phyloP scores from a whole-genome alignment of 129 eudicot genomes.

The Chrysanthemum lavandulifolium region DNA sequence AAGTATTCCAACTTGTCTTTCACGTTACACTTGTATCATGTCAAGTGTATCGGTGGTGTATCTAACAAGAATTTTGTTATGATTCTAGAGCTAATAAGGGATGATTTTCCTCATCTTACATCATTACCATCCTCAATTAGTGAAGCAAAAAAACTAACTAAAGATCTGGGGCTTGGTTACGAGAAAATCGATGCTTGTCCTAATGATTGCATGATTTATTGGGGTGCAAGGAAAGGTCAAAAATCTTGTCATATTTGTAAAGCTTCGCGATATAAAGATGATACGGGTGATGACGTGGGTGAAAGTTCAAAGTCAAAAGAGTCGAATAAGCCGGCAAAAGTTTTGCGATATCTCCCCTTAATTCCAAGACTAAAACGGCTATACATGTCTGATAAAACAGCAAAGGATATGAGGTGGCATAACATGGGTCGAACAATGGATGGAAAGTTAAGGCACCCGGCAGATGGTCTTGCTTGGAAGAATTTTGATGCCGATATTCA shows the following conservation, averaged over 20 bases:
- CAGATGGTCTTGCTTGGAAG: too few species aligned
- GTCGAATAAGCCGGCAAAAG: too few species aligned
- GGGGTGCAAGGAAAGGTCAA: not conserved
- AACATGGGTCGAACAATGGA: too few species aligned
- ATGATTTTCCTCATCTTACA: not conserved
- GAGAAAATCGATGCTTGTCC: slow-evolving; percentile 11
- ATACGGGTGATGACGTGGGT: not conserved
- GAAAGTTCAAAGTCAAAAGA: not conserved
- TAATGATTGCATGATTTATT: slow-evolving; percentile 4
- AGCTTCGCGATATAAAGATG: too few species aligned
- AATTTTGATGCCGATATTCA: too few species aligned
- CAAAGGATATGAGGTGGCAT: too few species aligned
- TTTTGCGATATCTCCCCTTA: too few species aligned
- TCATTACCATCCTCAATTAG: not conserved
- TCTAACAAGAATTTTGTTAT: not conserved
- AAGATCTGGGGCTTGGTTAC: not conserved
- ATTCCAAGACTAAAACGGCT: too few species aligned
- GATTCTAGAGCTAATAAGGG: slow-evolving; percentile 8
- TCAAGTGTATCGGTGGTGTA: slow-evolving; percentile 1
- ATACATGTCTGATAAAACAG: too few species aligned
- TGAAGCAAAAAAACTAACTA: not conserved
- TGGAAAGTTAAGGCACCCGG: too few species aligned
- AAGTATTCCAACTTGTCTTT: not conserved
- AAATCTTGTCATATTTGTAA: not conserved
- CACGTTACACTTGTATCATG: not conserved